Conservation (phyloP, 176 grass and related monocot species). For the Elymus sibiricus region DNA sequence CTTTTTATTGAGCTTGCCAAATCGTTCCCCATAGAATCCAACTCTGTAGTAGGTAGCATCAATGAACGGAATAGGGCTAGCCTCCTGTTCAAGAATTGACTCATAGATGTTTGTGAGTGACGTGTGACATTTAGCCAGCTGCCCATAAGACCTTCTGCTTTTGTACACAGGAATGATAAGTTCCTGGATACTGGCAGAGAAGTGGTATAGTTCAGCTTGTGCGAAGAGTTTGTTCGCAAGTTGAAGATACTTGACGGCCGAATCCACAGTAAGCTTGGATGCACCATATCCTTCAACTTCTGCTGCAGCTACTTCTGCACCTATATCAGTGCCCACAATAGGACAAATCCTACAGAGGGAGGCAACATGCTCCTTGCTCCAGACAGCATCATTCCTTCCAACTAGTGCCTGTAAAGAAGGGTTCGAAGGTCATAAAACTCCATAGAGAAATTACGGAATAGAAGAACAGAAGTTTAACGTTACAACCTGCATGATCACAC, state of each 20-base stretch:
- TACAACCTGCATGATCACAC: conserved; percentile 98
- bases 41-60: conserved; percentile 98
- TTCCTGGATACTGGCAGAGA: conserved; percentile 91
- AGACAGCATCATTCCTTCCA: conserved; percentile 96
- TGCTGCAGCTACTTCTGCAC: conserved; percentile 74
- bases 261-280: conserved; percentile 92
- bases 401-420: conserved; percentile 77
- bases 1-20: conserved; percentile 84
- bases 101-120: conserved; percentile 89
- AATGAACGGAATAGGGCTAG: conserved; percentile 93
- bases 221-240: conserved; percentile 88
- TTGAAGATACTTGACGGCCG: conserved; percentile 98
- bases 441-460: conserved; percentile 18
- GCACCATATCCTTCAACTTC: conserved; percentile 99
- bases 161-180: conserved; percentile 98
- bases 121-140: conserved; percentile 96
- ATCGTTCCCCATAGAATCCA: conserved; percentile 91
- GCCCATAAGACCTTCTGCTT: conserved; percentile 87
- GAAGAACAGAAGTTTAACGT: conserved; percentile 5
- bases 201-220: conserved; percentile 95
- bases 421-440: conserved; percentile 14
- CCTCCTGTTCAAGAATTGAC: conserved; percentile 96
- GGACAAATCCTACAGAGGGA: conserved; percentile 92
- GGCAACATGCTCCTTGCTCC: conserved; percentile 84
- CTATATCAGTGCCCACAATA: conserved; percentile 73